These are phyloP conservation scores for Sphaerostilbella broomeana DNA, from an alignment of 2,329 filamentous ascomycete species.

Conservation along the genomic window DNA sequence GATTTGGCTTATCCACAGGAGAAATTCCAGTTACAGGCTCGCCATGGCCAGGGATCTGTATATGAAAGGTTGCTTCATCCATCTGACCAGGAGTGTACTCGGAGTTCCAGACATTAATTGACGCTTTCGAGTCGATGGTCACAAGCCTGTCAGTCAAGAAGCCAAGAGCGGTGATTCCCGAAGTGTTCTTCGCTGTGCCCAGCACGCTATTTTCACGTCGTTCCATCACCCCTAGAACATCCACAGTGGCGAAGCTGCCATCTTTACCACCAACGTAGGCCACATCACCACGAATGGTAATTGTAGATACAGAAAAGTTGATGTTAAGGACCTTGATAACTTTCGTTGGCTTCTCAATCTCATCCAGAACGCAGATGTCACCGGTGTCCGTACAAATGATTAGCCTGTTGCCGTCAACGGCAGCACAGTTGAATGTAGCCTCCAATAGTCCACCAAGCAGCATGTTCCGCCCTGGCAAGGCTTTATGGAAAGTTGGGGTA, in stretches of 20 bases:
- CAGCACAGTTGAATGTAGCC: constrained; percentile 73
- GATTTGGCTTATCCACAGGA: constrained; percentile 53
- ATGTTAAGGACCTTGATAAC: constrained; percentile 60
- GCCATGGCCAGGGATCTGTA: constrained; percentile 56
- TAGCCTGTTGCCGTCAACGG: constrained; percentile 66
- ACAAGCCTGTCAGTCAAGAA: constrained; percentile 61
- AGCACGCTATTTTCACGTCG: constrained; percentile 34
- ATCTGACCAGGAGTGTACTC: constrained; percentile 37
- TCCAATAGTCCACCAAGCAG: constrained; percentile 77
- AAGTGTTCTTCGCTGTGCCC: constrained; percentile 31
- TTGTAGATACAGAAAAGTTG: constrained; percentile 61
- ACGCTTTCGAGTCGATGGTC: constrained; percentile 67
- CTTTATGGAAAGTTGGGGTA: constrained; percentile 41
- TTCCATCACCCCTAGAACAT: constrained; percentile 43
- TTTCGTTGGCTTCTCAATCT: constrained; percentile 64
- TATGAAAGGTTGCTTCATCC: constrained; percentile 35
- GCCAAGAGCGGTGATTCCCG: constrained; percentile 59
- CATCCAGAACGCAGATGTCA: constrained; percentile 82
- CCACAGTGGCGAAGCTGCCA: constrained; percentile 50
- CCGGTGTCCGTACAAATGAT: constrained; percentile 83
- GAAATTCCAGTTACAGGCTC: constrained; percentile 68
- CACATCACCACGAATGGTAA: constrained; percentile 52
- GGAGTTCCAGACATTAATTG: constrained; percentile 61
- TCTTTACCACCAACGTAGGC: constrained; percentile 65
- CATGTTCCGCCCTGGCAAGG: constrained; percentile 80